phyloP scores from a whole-genome alignment of 257 asterid genomes.

The Parsonsia alboflavescens region DNA sequence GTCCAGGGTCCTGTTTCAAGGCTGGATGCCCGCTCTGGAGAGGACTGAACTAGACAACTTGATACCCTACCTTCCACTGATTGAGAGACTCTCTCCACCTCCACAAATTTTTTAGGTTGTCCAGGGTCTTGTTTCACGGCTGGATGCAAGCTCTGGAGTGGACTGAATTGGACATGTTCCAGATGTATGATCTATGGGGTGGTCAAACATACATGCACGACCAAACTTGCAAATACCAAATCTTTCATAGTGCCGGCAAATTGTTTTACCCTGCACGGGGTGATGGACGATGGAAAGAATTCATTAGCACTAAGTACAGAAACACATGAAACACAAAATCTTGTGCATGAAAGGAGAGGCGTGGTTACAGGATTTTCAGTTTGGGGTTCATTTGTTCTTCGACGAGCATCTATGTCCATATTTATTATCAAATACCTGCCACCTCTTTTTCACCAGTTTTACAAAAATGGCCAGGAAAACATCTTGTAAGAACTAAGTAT shows the following conservation, averaged over 20 bases:
- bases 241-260: conserved; percentile 31
- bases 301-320: background rate
- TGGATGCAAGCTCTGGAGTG: background rate
- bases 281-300: background rate
- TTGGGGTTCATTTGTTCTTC: too few relatives aligned
- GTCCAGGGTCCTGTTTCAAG: conserved; percentile 6
- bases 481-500: background rate
- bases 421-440: background rate
- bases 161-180: conserved; percentile 13
- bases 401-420: background rate
- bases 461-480: background rate
- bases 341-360: background rate
- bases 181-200: conserved; percentile 18
- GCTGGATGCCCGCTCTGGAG: background rate
- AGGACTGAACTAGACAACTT: conserved; percentile 10
- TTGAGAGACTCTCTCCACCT: too few relatives aligned
- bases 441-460: background rate
- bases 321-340: background rate
- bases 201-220: conserved; percentile 30
- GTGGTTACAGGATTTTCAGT: too few relatives aligned
- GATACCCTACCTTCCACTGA: too few relatives aligned
- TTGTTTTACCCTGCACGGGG: conserved; percentile 25
- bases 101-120: too few relatives aligned
- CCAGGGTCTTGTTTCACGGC: background rate
- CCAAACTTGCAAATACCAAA: conserved; percentile 36